Conservation (phyloP, 768 basidiomycete species). For the Scleroderma bovista region DNA sequence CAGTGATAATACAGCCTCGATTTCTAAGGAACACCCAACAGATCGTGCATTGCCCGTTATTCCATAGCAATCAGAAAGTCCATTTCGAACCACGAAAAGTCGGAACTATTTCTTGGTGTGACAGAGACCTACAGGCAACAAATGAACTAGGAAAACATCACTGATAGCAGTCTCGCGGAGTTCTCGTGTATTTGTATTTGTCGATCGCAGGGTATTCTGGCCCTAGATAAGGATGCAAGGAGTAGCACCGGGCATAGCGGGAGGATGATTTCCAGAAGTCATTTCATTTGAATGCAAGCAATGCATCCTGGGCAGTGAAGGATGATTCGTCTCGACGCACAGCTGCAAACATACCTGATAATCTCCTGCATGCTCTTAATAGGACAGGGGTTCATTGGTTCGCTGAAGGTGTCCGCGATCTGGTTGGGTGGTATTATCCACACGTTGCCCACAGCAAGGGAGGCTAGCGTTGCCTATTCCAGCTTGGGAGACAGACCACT, state of each 20-base stretch:
- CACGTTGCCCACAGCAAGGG: constrained; percentile 8
- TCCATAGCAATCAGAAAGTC: not conserved
- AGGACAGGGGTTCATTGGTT: not conserved
- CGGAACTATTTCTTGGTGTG: too few relatives aligned
- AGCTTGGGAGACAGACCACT: constrained; percentile 12
- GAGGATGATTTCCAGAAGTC: not conserved
- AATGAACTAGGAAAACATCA: too few relatives aligned
- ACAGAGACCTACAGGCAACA: too few relatives aligned
- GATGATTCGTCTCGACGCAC: not conserved
- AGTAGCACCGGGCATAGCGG: not conserved
- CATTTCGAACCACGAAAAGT: not conserved
- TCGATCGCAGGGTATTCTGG: not conserved
- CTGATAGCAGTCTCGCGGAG: too few relatives aligned
- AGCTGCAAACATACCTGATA: too few relatives aligned
- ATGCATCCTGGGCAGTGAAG: too few relatives aligned
- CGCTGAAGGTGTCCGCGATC: constrained; percentile 1
- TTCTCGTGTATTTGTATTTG: too few relatives aligned
- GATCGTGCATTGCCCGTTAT: not conserved
- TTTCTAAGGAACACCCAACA: constrained; percentile 1
- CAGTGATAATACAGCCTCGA: not conserved
- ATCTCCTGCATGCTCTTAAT: too few relatives aligned
- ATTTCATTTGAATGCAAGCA: too few relatives aligned
- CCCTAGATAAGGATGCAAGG: not conserved
- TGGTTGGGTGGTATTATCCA: not conserved
- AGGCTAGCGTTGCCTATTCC: not conserved